A percentile compares a stretch with the other conserved stretches of the same genome.
Evolutionary conservation across 768 basidiomycete species (phyloP).

Genomic region (Mycena haematopus): DNA sequence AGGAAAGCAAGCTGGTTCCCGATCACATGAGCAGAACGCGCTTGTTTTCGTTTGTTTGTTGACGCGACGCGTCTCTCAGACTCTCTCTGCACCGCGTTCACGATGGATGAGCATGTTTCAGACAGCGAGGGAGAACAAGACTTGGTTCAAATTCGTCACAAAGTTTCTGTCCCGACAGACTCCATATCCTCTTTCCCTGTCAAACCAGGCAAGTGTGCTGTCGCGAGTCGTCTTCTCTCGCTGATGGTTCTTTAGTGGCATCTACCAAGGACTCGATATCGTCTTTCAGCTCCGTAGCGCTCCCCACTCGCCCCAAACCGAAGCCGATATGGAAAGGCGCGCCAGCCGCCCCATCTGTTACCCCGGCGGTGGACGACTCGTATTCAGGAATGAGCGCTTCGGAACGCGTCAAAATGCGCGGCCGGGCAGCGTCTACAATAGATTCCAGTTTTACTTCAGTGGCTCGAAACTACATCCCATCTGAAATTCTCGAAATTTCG

Average conservation of each 20-base stretch:
- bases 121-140: slow-evolving; percentile 27
- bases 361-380: slow-evolving; percentile 2
- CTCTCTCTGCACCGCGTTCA: background rate
- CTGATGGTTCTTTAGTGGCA: slow-evolving; percentile 9
- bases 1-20: too few species aligned
- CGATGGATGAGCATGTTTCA: slow-evolving; percentile 25
- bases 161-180: slow-evolving; percentile 9
- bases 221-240: background rate
- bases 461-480: background rate
- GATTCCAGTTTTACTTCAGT: slow-evolving; percentile 3
- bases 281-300: slow-evolving; percentile 15
- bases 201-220: slow-evolving; percentile 13
- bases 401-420: slow-evolving; percentile 27
- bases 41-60: too few species aligned
- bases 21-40: too few species aligned
- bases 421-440: background rate
- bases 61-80: too few species aligned
- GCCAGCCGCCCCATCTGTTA: background rate
- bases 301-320: slow-evolving; percentile 18
- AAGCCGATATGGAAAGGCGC: slow-evolving; percentile 22
- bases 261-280: slow-evolving; percentile 23
- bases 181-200: slow-evolving; percentile 25
- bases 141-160: background rate
- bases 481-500: slow-evolving; percentile 24
- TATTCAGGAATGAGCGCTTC: slow-evolving; percentile 22